Evolutionary conservation across 2,329 filamentous ascomycete species (phyloP).

Genomic region (Rachicladosporium sp.): DNA sequence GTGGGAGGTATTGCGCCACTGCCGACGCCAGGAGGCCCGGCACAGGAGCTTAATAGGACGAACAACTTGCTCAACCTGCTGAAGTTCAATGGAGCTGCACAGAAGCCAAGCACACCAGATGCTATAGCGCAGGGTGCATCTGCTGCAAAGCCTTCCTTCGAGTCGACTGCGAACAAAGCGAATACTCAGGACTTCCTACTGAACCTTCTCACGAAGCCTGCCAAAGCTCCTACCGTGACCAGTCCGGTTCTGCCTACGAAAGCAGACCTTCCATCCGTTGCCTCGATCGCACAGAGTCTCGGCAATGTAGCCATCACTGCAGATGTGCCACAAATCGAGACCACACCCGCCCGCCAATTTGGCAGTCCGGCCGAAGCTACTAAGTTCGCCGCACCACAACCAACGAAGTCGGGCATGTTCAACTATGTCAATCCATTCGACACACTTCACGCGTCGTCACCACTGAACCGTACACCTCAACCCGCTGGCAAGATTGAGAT

Average conservation of each 20-base stretch:
- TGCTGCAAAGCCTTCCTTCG: slow-evolving; percentile 12
- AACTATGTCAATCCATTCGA: slow-evolving; percentile 65
- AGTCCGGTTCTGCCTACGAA: too few relatives aligned
- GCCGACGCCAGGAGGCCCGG: slow-evolving; percentile 27
- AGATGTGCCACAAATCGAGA: slow-evolving; percentile 14
- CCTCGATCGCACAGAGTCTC: slow-evolving; percentile 33
- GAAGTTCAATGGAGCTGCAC: slow-evolving; percentile 49
- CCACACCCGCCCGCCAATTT: slow-evolving; percentile 19
- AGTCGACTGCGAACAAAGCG: slow-evolving; percentile 27
- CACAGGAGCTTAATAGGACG: slow-evolving; percentile 23
- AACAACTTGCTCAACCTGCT: slow-evolving; percentile 50
- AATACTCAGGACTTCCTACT: slow-evolving; percentile 79
- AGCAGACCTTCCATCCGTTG: slow-evolving; percentile 17
- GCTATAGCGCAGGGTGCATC: slow-evolving; percentile 19
- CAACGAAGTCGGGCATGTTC: slow-evolving; percentile 40
- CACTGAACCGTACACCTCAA: slow-evolving; percentile 46
- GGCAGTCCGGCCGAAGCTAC: slow-evolving; percentile 16
- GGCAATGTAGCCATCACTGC: slow-evolving; percentile 31
- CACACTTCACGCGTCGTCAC: slow-evolving; percentile 53
- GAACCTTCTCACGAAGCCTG: slow-evolving; percentile 63
- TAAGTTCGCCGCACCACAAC: slow-evolving; percentile 28
- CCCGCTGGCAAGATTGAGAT: slow-evolving; percentile 31
- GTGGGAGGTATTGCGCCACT: slow-evolving; percentile 28
- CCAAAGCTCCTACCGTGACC: slow-evolving; percentile 4
- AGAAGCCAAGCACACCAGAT: slow-evolving; percentile 30